A percentile compares a stretch with the other conserved stretches of the same genome.
These are phyloP conservation scores for Aureobasidium sp. DNA, from an alignment of 2,329 filamentous ascomycete genomes.

Conservation along the genomic window DNA sequence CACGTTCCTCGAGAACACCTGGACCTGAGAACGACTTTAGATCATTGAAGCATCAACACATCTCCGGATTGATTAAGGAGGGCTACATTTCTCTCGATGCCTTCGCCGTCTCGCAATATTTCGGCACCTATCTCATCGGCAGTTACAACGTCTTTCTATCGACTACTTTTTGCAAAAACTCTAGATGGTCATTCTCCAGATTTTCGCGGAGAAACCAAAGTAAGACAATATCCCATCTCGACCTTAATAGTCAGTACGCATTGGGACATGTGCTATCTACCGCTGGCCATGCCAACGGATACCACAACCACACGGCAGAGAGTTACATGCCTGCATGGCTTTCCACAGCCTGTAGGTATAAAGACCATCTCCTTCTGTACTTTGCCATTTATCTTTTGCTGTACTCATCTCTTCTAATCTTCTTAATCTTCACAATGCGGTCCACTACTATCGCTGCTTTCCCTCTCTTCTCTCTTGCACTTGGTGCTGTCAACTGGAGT, in stretches of 20 bases:
- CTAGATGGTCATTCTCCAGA: not conserved
- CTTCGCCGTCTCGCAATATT: not conserved
- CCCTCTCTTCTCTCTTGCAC: slow-evolving; percentile 9
- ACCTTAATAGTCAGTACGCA: not conserved
- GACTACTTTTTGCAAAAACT: not conserved
- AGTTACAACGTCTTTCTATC: slow-evolving; percentile 13
- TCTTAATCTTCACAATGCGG: not conserved
- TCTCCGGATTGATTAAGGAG: not conserved
- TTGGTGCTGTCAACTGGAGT: slow-evolving; percentile 10
- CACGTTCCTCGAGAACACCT: not conserved
- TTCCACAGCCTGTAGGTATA: not conserved
- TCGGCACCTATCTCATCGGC: not conserved
- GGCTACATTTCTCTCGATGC: not conserved
- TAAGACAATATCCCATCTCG: not conserved
- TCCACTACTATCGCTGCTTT: not conserved
- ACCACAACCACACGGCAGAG: not conserved
- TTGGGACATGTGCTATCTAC: not conserved
- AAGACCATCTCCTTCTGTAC: not conserved
- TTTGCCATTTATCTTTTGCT: not conserved
- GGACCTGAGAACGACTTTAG: too few relatives aligned
- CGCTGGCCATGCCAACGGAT: not conserved
- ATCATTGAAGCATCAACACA: too few relatives aligned
- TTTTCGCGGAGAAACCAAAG: not conserved
- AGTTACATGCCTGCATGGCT: not conserved
- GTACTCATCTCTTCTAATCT: not conserved